Percentiles rank a stretch among this genome's conserved stretches.
These are phyloP conservation scores for Apodospora peruviana DNA, from an alignment of 495 filamentous ascomycete genomes.

Conservation along the genomic window DNA sequence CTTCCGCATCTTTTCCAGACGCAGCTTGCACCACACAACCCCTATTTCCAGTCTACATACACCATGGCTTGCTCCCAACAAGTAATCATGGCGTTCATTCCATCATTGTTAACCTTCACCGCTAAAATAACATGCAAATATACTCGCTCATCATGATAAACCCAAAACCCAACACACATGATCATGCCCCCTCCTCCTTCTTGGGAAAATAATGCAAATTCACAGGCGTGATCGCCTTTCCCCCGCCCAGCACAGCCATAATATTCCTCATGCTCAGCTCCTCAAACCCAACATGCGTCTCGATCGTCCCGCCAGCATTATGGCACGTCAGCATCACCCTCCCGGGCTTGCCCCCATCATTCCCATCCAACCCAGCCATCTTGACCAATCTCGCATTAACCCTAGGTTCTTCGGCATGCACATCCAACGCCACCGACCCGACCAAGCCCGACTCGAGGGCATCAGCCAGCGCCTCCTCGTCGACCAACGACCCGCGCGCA, in stretches of 20 bases:
- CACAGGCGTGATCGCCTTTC: conserved; percentile 57
- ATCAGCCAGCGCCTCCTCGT: conserved; percentile 61
- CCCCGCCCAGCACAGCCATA: conserved; percentile 48
- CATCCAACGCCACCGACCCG: conserved; percentile 58
- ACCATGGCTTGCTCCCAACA: no score
- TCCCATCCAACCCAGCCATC: conserved; percentile 28
- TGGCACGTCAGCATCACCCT: conserved; percentile 60
- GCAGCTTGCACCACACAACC: no score
- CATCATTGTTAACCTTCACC: no score
- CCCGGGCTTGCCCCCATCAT: conserved; percentile 5
- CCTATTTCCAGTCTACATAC: no score
- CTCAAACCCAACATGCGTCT: conserved; percentile 70
- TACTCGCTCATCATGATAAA: conserved; percentile 1
- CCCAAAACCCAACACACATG: background rate
- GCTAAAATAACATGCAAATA: no score
- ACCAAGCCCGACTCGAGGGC: conserved; percentile 54
- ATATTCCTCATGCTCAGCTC: conserved; percentile 69
- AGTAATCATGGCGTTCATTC: no score
- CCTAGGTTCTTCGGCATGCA: conserved; percentile 57
- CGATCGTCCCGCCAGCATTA: conserved; percentile 67
- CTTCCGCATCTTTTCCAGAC: no score
- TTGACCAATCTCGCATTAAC: conserved; percentile 42
- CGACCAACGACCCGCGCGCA: conserved; percentile 63
- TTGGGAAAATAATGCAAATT: conserved; percentile 53
- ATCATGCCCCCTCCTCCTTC: background rate